Evolutionary conservation across 164 flowering plant species (phyloP), one percentile per base, ranked within the genome.

Genomic region (Cinnamomum chago): DNA sequence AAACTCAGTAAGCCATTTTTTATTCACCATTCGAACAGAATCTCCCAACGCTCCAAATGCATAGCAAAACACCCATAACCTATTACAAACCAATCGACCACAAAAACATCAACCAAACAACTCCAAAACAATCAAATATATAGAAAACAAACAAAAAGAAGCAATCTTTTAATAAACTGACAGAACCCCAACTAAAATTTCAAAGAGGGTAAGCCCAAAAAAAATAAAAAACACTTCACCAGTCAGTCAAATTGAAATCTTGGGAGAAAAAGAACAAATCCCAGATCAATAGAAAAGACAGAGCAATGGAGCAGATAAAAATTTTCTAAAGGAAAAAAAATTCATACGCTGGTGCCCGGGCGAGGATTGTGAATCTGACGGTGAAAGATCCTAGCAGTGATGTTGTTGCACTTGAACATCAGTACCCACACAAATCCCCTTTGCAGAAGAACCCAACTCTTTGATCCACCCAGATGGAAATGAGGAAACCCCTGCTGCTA

Each of bases 331-430:
- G 35, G 28, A 50, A 62, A 3, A 71, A n/a, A 15, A 47, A 30
- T 35, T 68, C 13, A 13, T 85, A 90, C 94, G 76, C 82, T 84
- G 65, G 94, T 90, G 70, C 91, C 90, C 33, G 94, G 90, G 74
- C 84, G 76, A 77, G 90, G 90, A 23, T 84, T 81, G 64, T 78
- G 79, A 81, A 87, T 87, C 85, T 90, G 91, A 72, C 91, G 94
- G 69, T 88, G 79, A 74, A 90, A 90, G 71, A 90, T 81, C 82
- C 91, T 83, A 17, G 89, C 84, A 72, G 73, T 77, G 52, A 90
- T 74, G 82, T 90, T 90, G 84, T 77, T 84, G 85, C 84, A 85
- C 75, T 76, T 86, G 79, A 83, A 89, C 93, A 87, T 89, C 74
- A 84, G 84, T 72, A 62, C 73, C 12, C 47, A 24, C 62, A 24